Evolutionary conservation across 495 filamentous ascomycete genomes (phyloP).

Genomic region (Tuber magnatum): DNA sequence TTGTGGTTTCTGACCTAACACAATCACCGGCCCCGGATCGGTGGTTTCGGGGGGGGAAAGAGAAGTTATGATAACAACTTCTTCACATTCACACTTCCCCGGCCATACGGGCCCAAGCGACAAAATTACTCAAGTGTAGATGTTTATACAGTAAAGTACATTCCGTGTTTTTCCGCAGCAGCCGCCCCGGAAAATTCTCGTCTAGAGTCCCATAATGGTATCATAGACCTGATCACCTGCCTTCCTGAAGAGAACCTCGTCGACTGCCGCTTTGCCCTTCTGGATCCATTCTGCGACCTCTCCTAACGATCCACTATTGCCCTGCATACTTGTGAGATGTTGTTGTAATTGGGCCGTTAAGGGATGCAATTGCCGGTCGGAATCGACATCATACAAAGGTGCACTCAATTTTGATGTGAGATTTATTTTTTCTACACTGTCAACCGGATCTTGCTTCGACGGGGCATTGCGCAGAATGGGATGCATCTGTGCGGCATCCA

Average conservation of each 20-base stretch:
- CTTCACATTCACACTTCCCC: not conserved
- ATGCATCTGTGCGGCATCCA: constrained; percentile 24
- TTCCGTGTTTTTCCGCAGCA: constrained; percentile 16
- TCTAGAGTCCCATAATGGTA: constrained; percentile 36
- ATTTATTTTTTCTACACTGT: constrained; percentile 22
- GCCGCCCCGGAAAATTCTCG: constrained; percentile 36
- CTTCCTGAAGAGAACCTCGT: constrained; percentile 33
- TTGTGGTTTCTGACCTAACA: not conserved
- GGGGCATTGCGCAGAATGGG: constrained; percentile 21
- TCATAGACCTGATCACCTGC: constrained; percentile 29
- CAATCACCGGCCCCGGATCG: not conserved
- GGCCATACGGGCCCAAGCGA: not conserved
- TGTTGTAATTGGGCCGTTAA: constrained; percentile 25
- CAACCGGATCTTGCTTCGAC: constrained; percentile 24
- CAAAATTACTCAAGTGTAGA: constrained; percentile 5
- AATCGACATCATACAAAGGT: constrained; percentile 34
- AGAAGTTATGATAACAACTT: not conserved
- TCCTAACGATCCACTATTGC: constrained; percentile 30
- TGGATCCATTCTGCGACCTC: constrained; percentile 35
- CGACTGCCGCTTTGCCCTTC: constrained; percentile 34
- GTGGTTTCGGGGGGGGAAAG: not conserved
- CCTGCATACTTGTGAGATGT: constrained; percentile 39
- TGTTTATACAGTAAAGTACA: not conserved
- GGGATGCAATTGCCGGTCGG: constrained; percentile 31
- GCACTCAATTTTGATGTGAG: constrained; percentile 18